phyloP scores from a whole-genome alignment of 345 rosid genomes.

The Populus tremula region DNA sequence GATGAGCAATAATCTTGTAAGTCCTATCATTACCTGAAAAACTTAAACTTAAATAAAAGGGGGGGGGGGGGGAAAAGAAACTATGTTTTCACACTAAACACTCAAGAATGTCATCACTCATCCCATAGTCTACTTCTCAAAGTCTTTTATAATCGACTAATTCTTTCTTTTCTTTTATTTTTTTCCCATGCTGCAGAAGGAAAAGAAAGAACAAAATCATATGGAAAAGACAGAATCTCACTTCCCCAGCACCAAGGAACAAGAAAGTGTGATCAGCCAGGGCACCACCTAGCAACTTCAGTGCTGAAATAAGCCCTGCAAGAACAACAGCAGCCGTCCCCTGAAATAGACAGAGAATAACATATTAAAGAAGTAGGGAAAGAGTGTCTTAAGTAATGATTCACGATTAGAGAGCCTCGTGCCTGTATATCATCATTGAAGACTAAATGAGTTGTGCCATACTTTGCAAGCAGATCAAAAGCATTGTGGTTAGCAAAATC shows the following conservation, averaged over 20 bases:
- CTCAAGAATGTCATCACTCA: no score
- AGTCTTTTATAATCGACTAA: not conserved
- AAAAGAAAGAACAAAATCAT: not conserved
- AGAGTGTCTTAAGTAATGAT: not conserved
- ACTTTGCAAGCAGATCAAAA: constrained; percentile 72
- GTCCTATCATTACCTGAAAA: no score
- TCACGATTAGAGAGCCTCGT: not conserved
- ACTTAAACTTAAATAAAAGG: no score
- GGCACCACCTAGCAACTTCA: constrained; percentile 59
- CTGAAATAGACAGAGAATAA: constrained; percentile 33
- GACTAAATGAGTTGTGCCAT: constrained; percentile 74
- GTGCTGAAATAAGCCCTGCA: constrained; percentile 76
- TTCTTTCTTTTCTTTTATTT: not conserved
- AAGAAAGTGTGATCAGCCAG: constrained; percentile 76
- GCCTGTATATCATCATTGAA: constrained; percentile 97
- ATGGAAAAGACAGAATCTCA: constrained; percentile 27
- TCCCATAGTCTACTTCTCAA: not conserved
- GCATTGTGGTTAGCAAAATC: constrained; percentile 98
- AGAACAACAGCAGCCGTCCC: constrained; percentile 96
- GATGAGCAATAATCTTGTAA: not conserved
- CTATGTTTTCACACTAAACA: no score
- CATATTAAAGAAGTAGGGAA: not conserved
- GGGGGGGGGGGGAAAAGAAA: no score
- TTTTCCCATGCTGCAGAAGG: not conserved
- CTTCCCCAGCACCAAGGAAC: constrained; percentile 98